Percentiles rank a stretch among this genome's conserved stretches.
These are phyloP conservation scores for Globisporangium recalcitrans DNA, from an alignment of 352 stramenopile genomes.

Conservation along the genomic window DNA sequence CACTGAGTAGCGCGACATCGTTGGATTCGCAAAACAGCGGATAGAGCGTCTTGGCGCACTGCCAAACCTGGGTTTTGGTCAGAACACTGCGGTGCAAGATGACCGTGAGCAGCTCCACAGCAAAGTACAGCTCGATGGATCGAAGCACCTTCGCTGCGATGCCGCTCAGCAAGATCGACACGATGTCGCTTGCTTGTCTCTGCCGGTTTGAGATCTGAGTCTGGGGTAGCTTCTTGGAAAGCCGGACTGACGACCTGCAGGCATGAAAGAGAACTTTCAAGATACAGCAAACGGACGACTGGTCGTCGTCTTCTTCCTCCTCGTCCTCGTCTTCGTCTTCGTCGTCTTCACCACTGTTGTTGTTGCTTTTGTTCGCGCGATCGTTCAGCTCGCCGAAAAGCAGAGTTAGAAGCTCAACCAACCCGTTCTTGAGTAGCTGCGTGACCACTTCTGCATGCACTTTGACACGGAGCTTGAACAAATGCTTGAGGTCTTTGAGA, in stretches of 20 bases:
- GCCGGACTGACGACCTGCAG: conserved; percentile 53
- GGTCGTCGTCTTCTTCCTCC: conserved; percentile 51
- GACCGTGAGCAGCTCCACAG: conserved; percentile 56
- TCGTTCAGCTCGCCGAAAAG: conserved; percentile 46
- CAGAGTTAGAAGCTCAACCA: conserved; percentile 43
- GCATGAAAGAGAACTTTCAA: conserved; percentile 70
- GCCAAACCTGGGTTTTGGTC: conserved; percentile 44
- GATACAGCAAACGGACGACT: conserved; percentile 65
- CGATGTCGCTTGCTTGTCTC: conserved; percentile 25
- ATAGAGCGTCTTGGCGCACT: conserved; percentile 41
- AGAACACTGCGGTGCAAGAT: conserved; percentile 53
- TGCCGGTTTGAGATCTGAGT: conserved; percentile 20
- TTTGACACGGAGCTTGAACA: conserved; percentile 49
- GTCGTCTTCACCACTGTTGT: conserved; percentile 17
- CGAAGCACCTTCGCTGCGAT: conserved; percentile 29
- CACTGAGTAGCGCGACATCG: conserved; percentile 45
- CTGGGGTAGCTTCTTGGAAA: conserved; percentile 50
- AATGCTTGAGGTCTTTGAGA: conserved; percentile 13
- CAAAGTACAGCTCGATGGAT: conserved; percentile 56
- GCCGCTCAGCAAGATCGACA: conserved; percentile 32
- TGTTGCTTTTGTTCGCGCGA: conserved; percentile 12
- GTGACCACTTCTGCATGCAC: conserved; percentile 62
- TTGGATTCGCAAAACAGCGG: conserved; percentile 27
- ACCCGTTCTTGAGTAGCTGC: conserved; percentile 44
- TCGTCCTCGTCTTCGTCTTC: conserved; percentile 38